Conservation (phyloP, 2,329 filamentous ascomycete species). For the Ophiostoma quercus region DNA sequence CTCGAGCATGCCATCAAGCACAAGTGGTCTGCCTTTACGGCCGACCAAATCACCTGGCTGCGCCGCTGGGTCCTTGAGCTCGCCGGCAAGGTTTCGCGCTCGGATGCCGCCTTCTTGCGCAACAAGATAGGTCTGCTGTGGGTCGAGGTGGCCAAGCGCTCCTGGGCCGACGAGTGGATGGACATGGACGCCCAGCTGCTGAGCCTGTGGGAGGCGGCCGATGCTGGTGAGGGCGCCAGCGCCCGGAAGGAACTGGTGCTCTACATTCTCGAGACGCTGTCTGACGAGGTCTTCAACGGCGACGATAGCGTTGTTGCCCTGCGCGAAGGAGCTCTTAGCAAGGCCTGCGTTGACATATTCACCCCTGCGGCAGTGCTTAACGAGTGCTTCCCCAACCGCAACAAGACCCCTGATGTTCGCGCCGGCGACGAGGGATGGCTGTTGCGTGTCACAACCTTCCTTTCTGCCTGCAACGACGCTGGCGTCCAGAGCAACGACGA, state of each 20-base stretch:
- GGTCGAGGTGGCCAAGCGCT: slow-evolving; percentile 89
- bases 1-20: slow-evolving; percentile 87
- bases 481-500: slow-evolving; percentile 61
- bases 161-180: slow-evolving; percentile 89
- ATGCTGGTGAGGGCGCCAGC: slow-evolving; percentile 45
- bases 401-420: slow-evolving; percentile 63
- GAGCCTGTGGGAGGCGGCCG: slow-evolving; percentile 69
- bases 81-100: slow-evolving; percentile 61
- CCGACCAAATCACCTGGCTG: slow-evolving; percentile 62
- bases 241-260: slow-evolving; percentile 80
- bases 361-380: slow-evolving; percentile 70
- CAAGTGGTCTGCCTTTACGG: slow-evolving; percentile 68
- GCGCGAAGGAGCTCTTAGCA: slow-evolving; percentile 76
- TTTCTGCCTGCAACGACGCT: slow-evolving; percentile 65
- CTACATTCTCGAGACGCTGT: slow-evolving; percentile 81
- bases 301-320: slow-evolving; percentile 83
- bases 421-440: slow-evolving; percentile 85
- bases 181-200: slow-evolving; percentile 86
- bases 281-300: slow-evolving; percentile 87
- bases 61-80: slow-evolving; percentile 74
- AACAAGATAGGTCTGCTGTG: slow-evolving; percentile 94
- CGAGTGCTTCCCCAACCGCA: slow-evolving; percentile 70
- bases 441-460: slow-evolving; percentile 65
- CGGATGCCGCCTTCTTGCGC: slow-evolving; percentile 75
- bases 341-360: slow-evolving; percentile 89